Conservation (phyloP, 345 rosid genomes). For the Brassica rapa region DNA sequence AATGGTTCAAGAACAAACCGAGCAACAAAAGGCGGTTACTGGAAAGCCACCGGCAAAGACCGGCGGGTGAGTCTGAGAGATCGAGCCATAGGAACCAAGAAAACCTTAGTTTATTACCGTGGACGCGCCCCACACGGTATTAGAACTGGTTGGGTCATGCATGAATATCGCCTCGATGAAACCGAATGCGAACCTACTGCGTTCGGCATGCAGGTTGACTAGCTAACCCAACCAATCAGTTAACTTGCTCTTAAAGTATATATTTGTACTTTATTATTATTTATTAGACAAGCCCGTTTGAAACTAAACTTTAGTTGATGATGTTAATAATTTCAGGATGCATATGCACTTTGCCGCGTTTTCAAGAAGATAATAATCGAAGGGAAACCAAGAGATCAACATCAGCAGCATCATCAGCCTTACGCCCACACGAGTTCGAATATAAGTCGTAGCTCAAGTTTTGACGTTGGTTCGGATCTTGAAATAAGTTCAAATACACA, state of each 20-base stretch:
- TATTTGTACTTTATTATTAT: neutral
- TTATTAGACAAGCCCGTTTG: neutral
- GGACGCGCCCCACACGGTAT: constrained; percentile 99
- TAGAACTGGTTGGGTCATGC: constrained; percentile 96
- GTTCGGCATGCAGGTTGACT: constrained; percentile 69
- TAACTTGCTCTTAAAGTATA: neutral
- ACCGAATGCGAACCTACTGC: constrained; percentile 64
- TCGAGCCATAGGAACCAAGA: constrained; percentile 84
- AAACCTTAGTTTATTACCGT: constrained; percentile 88
- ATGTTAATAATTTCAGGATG: constrained; percentile 53
- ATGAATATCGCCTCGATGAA: constrained; percentile 93
- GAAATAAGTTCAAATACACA: constrained; percentile 46
- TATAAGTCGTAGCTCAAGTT: constrained; percentile 46
- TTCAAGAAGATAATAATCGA: constrained; percentile 64
- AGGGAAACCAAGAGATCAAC: constrained; percentile 62
- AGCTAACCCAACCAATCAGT: neutral
- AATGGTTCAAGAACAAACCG: constrained; percentile 95
- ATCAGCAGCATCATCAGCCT: constrained; percentile 28
- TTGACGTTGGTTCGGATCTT: constrained; percentile 49
- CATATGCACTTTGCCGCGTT: constrained; percentile 93
- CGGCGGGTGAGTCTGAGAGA: constrained; percentile 73
- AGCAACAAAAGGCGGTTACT: constrained; percentile 90
- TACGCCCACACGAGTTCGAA: constrained; percentile 33
- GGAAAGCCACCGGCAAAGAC: constrained; percentile 99
- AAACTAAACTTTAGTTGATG: neutral